Evolutionary conservation across 2,329 filamentous ascomycete species (phyloP), one percentile per base, ranked within the genome.

Genomic region (Westerdykella sp.): DNA sequence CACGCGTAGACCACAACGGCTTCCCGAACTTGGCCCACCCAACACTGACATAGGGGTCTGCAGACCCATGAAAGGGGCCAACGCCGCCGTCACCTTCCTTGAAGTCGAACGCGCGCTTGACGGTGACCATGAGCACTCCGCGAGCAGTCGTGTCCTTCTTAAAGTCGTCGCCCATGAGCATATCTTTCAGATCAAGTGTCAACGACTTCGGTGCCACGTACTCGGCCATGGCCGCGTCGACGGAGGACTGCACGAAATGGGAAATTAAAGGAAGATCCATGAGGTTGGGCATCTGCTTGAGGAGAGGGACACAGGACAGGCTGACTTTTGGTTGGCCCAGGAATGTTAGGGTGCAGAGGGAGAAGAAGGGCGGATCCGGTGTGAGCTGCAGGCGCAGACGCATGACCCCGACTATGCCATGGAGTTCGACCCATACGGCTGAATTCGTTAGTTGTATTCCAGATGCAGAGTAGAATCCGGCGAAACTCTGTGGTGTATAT

Each of bases 1-100:
- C 75, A 39, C 84, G 75, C 0, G 84, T 87, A 41, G 74, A 83
- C 58, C 69, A 83, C 45, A 83, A 71, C 39, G 79, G 79, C 55
- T 84, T 85, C 41, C 84, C 83, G 58, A 87, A 87, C 58, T 88
- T 89, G 16, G 83, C 83, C 83, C 84, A 89, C 1, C 80, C 83
- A 6, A 87, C 80, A 1, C 80, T 81, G 13, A 87, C 77, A 50
- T 88, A 88, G 0, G 81, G 73, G 62, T 89, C 85, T 9, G 83
- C 80, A 5, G 79, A 78, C 7, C 81, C 83, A 49, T 78, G 73
- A 44, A 81, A 62, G 2, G 80, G 71, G 0, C 79, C 80, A 28
- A 86, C 68, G 1, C 77, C 75, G 5, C 76, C 71, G 59, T 88
- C 85, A 2, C 82, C 83, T 59, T 83, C 76, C 56, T 85, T 87